phyloP scores from a whole-genome alignment of 345 rosid species.

The Arabis alpina region DNA sequence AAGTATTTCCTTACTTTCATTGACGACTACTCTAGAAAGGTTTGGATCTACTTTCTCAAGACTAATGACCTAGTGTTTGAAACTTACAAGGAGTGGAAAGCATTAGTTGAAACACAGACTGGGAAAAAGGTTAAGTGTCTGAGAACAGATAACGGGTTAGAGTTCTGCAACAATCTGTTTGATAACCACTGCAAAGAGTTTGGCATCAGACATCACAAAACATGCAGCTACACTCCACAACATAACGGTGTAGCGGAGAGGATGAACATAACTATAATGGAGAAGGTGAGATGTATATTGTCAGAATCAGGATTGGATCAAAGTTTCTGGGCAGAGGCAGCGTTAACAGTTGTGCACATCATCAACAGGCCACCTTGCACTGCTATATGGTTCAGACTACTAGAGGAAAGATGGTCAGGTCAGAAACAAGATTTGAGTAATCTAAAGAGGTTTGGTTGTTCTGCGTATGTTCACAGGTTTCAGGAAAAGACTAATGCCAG shows the following conservation, averaged over 20 bases:
- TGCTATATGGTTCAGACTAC: not conserved
- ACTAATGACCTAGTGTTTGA: not conserved
- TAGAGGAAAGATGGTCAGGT: not conserved
- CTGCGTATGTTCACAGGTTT: too few relatives aligned
- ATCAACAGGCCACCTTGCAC: not conserved
- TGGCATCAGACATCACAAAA: not conserved
- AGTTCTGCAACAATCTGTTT: not conserved
- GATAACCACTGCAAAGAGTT: not conserved
- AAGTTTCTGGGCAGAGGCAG: not conserved
- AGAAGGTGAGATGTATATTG: not conserved
- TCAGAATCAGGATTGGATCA: not conserved
- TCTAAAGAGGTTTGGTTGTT: too few relatives aligned
- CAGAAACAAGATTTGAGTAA: too few relatives aligned
- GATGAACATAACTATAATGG: not conserved
- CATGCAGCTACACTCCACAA: not conserved
- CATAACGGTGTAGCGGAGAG: not conserved
- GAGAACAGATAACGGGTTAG: not conserved
- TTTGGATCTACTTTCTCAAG: not conserved
- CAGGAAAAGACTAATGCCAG: too few relatives aligned
- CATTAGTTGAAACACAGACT: not conserved
- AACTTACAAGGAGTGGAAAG: not conserved
- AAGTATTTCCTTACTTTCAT: not conserved
- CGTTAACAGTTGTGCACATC: too few relatives aligned
- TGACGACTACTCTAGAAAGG: not conserved
- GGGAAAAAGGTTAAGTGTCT: not conserved